These are phyloP conservation scores for Clitopilus hobsonii DNA, from an alignment of 768 basidiomycete genomes.

Conservation along the genomic window DNA sequence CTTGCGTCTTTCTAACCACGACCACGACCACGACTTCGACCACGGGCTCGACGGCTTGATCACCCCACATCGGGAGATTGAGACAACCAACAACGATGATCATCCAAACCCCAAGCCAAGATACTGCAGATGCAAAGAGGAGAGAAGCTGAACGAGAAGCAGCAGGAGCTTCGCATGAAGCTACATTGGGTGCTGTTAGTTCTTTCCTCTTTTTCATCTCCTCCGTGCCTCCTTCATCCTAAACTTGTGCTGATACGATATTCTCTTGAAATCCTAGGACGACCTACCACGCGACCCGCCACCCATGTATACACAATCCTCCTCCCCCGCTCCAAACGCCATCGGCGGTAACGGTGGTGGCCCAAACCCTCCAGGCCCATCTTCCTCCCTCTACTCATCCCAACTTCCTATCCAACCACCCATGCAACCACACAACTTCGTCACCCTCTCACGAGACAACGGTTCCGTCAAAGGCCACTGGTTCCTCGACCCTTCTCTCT, in stretches of 20 bases:
- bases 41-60: too few relatives aligned
- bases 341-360: too few relatives aligned
- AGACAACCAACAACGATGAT: neutral
- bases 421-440: constrained; percentile 25
- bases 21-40: constrained; percentile 1
- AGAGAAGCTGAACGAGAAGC: too few relatives aligned
- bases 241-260: constrained; percentile 10
- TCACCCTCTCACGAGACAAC: constrained; percentile 24
- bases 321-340: too few relatives aligned
- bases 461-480: constrained; percentile 29
- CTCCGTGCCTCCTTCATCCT: too few relatives aligned
- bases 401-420: neutral
- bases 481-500: constrained; percentile 37
- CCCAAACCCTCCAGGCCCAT: neutral
- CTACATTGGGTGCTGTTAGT: too few relatives aligned
- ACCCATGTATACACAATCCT: constrained; percentile 16
- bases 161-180: constrained; percentile 1
- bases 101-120: constrained; percentile 5
- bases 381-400: constrained; percentile 3
- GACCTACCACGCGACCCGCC: too few relatives aligned
- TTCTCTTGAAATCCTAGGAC: too few relatives aligned
- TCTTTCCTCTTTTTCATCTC: too few relatives aligned
- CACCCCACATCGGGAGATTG: too few relatives aligned
- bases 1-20: neutral
- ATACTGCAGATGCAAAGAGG: constrained; percentile 6